Base-by-base conservation (phyloP, 1,139 yeast species). In the Hansenula lynferdii region DNA sequence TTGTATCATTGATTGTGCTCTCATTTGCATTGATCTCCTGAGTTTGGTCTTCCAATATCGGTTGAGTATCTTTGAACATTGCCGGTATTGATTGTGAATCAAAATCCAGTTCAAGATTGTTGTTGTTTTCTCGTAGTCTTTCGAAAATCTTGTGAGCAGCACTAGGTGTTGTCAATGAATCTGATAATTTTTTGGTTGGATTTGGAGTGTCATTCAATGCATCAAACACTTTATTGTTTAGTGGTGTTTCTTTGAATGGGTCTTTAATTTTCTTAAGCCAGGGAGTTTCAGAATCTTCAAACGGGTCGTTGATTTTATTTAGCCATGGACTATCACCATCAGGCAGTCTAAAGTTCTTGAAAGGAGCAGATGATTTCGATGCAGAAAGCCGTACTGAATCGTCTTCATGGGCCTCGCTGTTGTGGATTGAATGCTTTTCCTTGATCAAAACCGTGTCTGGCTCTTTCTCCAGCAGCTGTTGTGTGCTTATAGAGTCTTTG, bases 241-340 rank as follows among this genome's bases (percentile, higher is more conserved):
- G 14, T 15, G 50, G 48, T 31, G 60, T 49, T 3, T 52, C 55
- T 24, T 47, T 47, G 35, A 56, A 57, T 14, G 61, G 61, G 32
- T 57, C 45, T 9, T 39, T 41, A 19, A 56, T 46, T 26, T 48
- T 49, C 7, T 39, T 44, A 5, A 54, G 23, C 43, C 48, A 38
- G 6, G 61, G 60, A 1, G 62, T 50, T 31, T 48, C 49, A 1
- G 53, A 42, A 10, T 48, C 50, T 5, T 34, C 45, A 24, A 46
- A 44, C 1, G 53, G 49, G 28, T 53, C 50, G 8, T 38, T 38
- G 9, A 49, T 28, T 14, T 41, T 42, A 19, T 34, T 42, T n/a
- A 46, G 26, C 54, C 54, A 51, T 2, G 54, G 50, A 15, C 47
- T 46, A 5, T 44, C 53, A 9, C 38, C 23, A 15, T 35, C 39